A percentile compares a stretch with the other conserved stretches of the same genome.
Evolutionary conservation across 768 basidiomycete species (phyloP).

Genomic region (Cystofilobasidium ferigula): DNA sequence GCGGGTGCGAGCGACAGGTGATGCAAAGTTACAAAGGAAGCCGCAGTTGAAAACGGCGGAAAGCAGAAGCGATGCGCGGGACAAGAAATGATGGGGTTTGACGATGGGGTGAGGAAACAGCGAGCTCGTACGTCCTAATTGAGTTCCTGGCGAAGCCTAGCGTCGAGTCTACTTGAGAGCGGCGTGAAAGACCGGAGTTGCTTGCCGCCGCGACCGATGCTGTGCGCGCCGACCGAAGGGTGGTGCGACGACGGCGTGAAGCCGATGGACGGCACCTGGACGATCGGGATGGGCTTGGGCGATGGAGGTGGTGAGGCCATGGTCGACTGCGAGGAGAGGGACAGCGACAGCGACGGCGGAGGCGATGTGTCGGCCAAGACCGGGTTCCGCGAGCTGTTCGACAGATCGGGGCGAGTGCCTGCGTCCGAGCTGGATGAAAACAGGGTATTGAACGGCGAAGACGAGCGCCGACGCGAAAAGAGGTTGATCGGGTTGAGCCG

Average conservation of each 20-base stretch:
- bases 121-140: too few relatives aligned
- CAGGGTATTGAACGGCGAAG: background rate
- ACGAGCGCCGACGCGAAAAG: background rate
- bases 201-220: background rate
- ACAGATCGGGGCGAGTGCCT: background rate
- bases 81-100: too few relatives aligned
- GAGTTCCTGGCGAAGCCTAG: background rate
- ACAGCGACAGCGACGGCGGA: background rate
- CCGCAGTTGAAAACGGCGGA: too few relatives aligned
- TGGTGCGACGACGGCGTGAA: slow-evolving; percentile 1
- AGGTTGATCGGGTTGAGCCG: background rate
- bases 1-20: too few relatives aligned
- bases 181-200: background rate
- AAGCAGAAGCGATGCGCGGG: too few relatives aligned
- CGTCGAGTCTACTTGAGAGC: background rate
- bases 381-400: background rate
- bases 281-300: background rate
- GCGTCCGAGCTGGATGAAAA: background rate
- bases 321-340: background rate
- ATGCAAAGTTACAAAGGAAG: too few relatives aligned
- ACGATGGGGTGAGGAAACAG: too few relatives aligned
- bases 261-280: background rate
- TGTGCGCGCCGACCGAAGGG: background rate
- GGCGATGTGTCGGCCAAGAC: background rate
- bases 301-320: background rate